phyloP scores from a whole-genome alignment of 768 basidiomycete species.

The Suillus decipiens region DNA sequence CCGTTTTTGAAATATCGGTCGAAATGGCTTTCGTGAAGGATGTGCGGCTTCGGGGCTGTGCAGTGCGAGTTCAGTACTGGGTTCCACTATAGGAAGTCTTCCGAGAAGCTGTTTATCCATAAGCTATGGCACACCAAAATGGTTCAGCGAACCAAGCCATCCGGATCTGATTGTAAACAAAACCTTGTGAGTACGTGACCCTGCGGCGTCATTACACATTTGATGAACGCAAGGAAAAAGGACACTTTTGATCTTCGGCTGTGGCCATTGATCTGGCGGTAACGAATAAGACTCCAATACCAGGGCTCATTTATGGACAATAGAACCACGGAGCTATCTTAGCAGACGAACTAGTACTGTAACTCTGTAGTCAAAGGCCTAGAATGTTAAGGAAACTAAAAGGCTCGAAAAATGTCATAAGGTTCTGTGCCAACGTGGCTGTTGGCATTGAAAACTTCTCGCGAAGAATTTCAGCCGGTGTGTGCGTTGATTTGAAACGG shows the following conservation, averaged over 20 bases:
- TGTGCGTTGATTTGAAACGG: neutral
- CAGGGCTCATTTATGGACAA: neutral
- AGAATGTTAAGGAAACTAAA: neutral
- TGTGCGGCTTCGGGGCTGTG: neutral
- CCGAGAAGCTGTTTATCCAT: neutral
- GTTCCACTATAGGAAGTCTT: neutral
- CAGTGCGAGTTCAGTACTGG: neutral
- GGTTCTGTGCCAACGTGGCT: constrained; percentile 1
- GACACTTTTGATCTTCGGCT: constrained; percentile 5
- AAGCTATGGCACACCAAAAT: neutral
- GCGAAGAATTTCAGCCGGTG: neutral
- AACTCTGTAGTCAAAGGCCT: constrained; percentile 4
- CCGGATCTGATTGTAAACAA: constrained; percentile 1
- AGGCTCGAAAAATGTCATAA: neutral
- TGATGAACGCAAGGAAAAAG: constrained; percentile 3
- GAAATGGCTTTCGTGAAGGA: neutral
- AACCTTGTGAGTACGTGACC: neutral
- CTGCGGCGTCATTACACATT: constrained; percentile 3
- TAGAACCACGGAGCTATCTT: constrained; percentile 7
- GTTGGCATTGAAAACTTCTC: neutral
- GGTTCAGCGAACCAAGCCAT: neutral
- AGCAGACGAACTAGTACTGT: neutral
- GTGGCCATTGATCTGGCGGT: constrained; percentile 5
- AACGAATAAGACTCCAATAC: neutral
- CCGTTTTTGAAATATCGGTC: constrained; percentile 6